Base-by-base conservation (phyloP, 1,139 yeast species). In the Saccharomyces hybrid region DNA sequence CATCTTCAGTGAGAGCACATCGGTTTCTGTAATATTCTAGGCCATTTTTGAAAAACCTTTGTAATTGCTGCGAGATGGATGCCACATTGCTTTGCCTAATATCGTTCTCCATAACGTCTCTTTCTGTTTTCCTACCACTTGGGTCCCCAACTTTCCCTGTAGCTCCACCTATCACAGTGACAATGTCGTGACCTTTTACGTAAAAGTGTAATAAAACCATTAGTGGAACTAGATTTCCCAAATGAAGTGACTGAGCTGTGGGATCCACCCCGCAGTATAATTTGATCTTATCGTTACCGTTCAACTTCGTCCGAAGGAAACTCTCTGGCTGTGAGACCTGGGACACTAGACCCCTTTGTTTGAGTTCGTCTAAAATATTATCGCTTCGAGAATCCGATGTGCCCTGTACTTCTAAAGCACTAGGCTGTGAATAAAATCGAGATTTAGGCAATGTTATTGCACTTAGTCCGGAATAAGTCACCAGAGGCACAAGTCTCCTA, bases 111-210 rank as follows among this genome's bases (percentile, higher is more conserved):
- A 91, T 76, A 9, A 72, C 75, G 3, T 73, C 69, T 56, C 99
- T 77, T 65, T 89, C 98, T 0, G 90, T 81, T 1, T 78, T 73
- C 62, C 97, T 77, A 0, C 99, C 99, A 56, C 97, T 88, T 1
- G 99, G 99, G 69, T 93, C 99, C 5, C 99, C 99, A 1, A 93
- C 96, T 14, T 82, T 81, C 3, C 97, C 98, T 0, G 99, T 93
- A 8, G 98, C 99, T n/a, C 98, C 99, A 8, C 99, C 99, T 6
- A 93, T 88, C 13, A 95, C 70, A 0, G 95, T 90, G 9, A 84
- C 82, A 9, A 89, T 82, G 60, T 81, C 81, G 67, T 91, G 96
- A 0, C 99, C 99, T 38, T 95, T 74, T 42, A 91, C 73, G 59
- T 82, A 82, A 69, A 90, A 91, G 68, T 95, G 97, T 50, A 93